phyloP scores from a whole-genome alignment of 768 basidiomycete species.

The Vishniacozyma victoriae region DNA sequence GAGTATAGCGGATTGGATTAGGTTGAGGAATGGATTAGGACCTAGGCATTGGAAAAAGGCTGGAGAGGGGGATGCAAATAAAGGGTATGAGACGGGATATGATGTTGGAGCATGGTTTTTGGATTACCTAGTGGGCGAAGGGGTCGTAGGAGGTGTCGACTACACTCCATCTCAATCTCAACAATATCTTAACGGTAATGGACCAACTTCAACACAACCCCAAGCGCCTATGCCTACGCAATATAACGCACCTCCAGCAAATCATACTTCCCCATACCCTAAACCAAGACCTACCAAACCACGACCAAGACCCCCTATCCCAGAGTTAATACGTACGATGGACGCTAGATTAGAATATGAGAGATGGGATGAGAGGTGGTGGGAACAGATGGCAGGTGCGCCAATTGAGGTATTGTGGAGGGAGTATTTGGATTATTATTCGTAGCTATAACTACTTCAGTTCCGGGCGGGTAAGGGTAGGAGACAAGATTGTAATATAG shows the following conservation, averaged over 20 bases:
- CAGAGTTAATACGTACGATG: slow-evolving; percentile 18
- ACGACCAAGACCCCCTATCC: slow-evolving; percentile 13
- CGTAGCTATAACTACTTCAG: too few relatives aligned
- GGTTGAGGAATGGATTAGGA: slow-evolving; percentile 18
- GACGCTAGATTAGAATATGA: slow-evolving; percentile 23
- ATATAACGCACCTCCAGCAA: neutral
- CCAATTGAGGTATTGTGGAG: slow-evolving; percentile 23
- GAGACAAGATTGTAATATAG: too few relatives aligned
- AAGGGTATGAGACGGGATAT: slow-evolving; percentile 35
- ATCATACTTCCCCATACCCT: neutral
- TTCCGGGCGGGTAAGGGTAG: too few relatives aligned
- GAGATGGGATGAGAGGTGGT: slow-evolving; percentile 25
- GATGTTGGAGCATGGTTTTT: slow-evolving; percentile 34
- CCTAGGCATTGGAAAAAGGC: slow-evolving; percentile 31
- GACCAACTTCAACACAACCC: neutral
- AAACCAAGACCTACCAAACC: neutral
- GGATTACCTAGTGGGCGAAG: slow-evolving; percentile 18
- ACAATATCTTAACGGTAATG: neutral
- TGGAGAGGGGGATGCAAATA: slow-evolving; percentile 20
- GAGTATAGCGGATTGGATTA: slow-evolving; percentile 31
- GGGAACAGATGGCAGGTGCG: slow-evolving; percentile 27
- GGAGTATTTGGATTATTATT: slow-evolving; percentile 29
- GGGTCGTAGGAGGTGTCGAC: neutral
- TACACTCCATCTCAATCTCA: neutral
- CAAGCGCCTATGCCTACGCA: neutral